Evolutionary conservation across 116 monocot genomes (phyloP).

Genomic region (Zostera marina): DNA sequence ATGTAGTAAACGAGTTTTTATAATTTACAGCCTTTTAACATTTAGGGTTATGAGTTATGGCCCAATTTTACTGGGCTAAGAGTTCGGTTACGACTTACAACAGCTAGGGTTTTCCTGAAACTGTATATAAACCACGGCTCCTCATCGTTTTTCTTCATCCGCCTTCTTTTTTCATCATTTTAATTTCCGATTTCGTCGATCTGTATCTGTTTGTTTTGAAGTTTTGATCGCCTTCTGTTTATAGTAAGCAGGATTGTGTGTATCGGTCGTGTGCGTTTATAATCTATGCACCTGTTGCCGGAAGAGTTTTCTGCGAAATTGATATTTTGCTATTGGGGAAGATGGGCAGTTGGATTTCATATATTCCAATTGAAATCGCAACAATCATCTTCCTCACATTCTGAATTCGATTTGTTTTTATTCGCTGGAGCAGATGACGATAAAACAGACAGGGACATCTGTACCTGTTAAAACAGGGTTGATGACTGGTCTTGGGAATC

Average conservation of each 20-base stretch:
- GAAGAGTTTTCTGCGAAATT: constrained; percentile 8
- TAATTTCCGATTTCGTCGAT: not conserved
- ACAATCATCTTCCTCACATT: constrained; percentile 14
- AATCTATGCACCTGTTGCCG: not conserved
- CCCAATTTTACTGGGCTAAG: no score
- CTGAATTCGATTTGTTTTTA: no score
- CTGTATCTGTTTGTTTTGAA: not conserved
- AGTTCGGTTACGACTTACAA: no score
- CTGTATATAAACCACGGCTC: not conserved
- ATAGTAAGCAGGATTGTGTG: constrained; percentile 6
- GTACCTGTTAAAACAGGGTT: not conserved
- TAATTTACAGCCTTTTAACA: no score
- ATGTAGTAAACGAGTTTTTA: no score
- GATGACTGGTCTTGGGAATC: constrained; percentile 3
- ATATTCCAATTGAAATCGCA: not conserved
- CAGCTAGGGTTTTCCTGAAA: not conserved
- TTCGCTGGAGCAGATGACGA: constrained; percentile 1
- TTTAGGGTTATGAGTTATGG: no score
- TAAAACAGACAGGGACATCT: constrained; percentile 8
- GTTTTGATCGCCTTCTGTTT: not conserved
- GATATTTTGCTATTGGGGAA: constrained; percentile 1
- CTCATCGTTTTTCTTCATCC: not conserved
- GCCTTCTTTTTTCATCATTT: not conserved
- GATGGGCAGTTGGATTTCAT: constrained; percentile 12
- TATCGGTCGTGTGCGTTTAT: not conserved